A percentile compares a stretch with the other conserved stretches of the same genome.
Conservation (phyloP, 208 protist species). For the Crithidia brevicula region DNA sequence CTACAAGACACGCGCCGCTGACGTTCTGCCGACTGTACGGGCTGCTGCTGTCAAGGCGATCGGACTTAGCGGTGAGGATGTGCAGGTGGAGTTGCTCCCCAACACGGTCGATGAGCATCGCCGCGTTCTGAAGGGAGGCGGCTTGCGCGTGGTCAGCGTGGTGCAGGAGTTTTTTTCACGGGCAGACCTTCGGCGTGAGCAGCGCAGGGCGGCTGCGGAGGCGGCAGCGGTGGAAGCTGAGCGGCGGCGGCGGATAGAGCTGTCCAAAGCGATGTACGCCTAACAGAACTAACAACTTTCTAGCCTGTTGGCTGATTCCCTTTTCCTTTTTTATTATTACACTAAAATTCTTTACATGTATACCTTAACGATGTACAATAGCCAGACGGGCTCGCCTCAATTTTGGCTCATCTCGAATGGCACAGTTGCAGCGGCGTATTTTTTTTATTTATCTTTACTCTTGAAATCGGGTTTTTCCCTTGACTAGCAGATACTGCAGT, state of each 20-base stretch:
- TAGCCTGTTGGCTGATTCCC: constrained; percentile 11
- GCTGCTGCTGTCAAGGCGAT: constrained; percentile 29
- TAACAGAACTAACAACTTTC: no score
- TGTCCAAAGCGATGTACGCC: constrained; percentile 27
- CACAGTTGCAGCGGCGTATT: not conserved
- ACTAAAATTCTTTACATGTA: not conserved
- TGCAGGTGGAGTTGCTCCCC: constrained; percentile 55
- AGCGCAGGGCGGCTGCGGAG: constrained; percentile 25
- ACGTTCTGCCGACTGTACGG: constrained; percentile 33
- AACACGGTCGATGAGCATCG: constrained; percentile 74
- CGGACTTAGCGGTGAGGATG: constrained; percentile 35
- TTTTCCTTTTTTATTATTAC: not conserved
- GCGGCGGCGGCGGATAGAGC: constrained; percentile 32
- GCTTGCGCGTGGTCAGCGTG: constrained; percentile 31
- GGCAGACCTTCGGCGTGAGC: constrained; percentile 26
- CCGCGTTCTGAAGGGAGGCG: constrained; percentile 57
- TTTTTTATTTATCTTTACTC: not conserved
- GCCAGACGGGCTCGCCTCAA: no score
- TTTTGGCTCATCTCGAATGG: no score
- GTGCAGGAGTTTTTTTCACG: constrained; percentile 56
- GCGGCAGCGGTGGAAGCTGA: constrained; percentile 18
- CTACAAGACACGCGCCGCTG: constrained; percentile 40
- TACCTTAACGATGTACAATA: not conserved
- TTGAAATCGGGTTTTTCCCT: no score
- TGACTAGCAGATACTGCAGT: no score